Evolutionary conservation across 164 flowering plant species (phyloP), one percentile per base, ranked within the genome.

Genomic region (Tinospora cordifolia): DNA sequence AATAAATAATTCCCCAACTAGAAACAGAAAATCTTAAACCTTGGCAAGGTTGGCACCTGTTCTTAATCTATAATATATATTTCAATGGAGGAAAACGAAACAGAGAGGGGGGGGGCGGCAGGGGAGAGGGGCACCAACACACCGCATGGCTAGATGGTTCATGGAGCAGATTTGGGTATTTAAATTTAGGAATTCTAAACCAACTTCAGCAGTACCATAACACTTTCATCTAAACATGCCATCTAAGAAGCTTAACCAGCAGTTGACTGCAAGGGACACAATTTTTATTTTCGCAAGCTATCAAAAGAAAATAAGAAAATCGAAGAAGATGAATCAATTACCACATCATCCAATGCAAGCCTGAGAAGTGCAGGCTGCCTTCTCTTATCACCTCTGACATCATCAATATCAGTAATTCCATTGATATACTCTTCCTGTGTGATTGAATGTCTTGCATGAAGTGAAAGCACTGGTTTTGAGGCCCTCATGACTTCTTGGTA

Each of bases 261-360:
- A 49, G 36, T 25, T 0, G 51, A 46, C 25, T 22, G n/a, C 24
- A 41, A 34, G 51, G 47, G 21, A 6, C 26, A 65, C 6, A 30
- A 7, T 26, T 27, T 15, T 36, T 30, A 30, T 30, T 12, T 30
- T 27, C 5, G 22, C 14, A 41, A 3, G 47, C 27, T 3, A 8
- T 21, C 69, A 66, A 39, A 39, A 21, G 46, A 41, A 68, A 68
- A 38, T n/a, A n/a, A n/a, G n/a, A 24, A 54, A 17, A 21, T 68
- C 3, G 63, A 51, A 40, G 65, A 69, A 58, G 46, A 58, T 19
- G 25, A 63, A 47, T 71, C 25, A 22, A 22, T 83, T 90, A 95
- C 99, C 92, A 95, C 99, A 81, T 95, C 99, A 82, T 95, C 99
- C 17, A 95, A 79, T 63, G 99, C 99, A 67, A 95, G 96, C 81